phyloP scores from a whole-genome alignment of 345 rosid species.

The Syzygium jambos region DNA sequence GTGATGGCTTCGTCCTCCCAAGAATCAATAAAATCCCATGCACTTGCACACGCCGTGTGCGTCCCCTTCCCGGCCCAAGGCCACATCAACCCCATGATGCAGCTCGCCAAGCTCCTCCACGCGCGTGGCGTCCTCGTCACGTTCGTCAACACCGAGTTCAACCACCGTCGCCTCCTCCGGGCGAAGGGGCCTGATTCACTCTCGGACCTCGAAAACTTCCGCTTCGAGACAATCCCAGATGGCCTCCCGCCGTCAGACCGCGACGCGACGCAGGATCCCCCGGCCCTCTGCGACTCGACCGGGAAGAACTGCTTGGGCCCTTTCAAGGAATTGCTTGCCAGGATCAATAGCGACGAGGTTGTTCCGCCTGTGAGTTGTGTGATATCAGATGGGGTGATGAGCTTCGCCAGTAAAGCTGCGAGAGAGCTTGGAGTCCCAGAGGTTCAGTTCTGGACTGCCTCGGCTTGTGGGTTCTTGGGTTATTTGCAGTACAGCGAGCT shows the following conservation, averaged over 20 bases:
- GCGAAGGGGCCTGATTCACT: conserved; percentile 6
- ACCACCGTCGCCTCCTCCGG: conserved; percentile 5
- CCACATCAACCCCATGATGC: conserved; percentile 24
- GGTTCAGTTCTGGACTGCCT: conserved; percentile 23
- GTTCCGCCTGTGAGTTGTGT: conserved; percentile 18
- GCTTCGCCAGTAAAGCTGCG: conserved; percentile 10
- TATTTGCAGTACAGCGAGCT: conserved; percentile 22
- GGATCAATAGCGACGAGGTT: conserved; percentile 1
- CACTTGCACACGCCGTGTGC: conserved; percentile 9
- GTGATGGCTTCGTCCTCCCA: neutral
- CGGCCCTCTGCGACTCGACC: neutral
- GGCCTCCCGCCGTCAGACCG: conserved; percentile 11
- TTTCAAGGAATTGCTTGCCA: conserved; percentile 10
- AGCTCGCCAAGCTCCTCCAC: conserved; percentile 31
- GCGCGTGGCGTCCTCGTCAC: conserved; percentile 22
- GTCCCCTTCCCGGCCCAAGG: conserved; percentile 30
- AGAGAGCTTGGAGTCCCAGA: conserved; percentile 14
- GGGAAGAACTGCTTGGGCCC: conserved; percentile 4
- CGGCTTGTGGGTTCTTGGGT: conserved; percentile 22
- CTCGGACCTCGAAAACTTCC: neutral
- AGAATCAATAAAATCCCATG: conserved; percentile 4
- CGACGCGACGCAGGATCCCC: conserved; percentile 2
- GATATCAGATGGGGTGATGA: conserved; percentile 14
- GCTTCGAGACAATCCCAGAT: conserved; percentile 13
- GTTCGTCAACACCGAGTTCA: conserved; percentile 22